Percentiles rank a stretch among this genome's conserved stretches.
These are phyloP conservation scores for Mucuna pruriens DNA, from an alignment of 306 rosid genomes.

Conservation along the genomic window DNA sequence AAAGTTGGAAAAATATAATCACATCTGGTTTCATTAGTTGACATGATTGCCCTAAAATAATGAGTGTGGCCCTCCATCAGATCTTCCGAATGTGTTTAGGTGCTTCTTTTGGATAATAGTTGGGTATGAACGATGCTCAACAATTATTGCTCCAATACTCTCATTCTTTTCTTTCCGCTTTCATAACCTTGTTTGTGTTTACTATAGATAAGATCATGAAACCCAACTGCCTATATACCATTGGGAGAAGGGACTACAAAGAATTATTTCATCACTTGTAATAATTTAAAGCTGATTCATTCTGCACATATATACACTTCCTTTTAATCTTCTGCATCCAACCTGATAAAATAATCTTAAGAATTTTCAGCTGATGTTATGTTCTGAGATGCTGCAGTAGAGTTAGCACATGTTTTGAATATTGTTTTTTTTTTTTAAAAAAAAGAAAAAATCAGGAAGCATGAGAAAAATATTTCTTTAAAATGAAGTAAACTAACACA, in stretches of 20 bases:
- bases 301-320: background rate
- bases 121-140: constrained; percentile 39
- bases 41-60: constrained; percentile 55
- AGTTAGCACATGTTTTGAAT: background rate
- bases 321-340: background rate
- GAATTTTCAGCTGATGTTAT: background rate
- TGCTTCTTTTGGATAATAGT: constrained; percentile 47
- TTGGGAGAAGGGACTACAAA: background rate
- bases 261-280: background rate
- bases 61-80: constrained; percentile 58
- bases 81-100: constrained; percentile 46
- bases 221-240: background rate
- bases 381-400: constrained; percentile 26
- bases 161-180: constrained; percentile 29
- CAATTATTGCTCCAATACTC: constrained; percentile 41
- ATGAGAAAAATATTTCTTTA: background rate
- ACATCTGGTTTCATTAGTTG: constrained; percentile 48
- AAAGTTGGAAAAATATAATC: constrained; percentile 43
- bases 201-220: background rate
- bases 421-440: too few species aligned
- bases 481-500: background rate
- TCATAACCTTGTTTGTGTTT: constrained; percentile 9
- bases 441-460: background rate
- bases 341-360: background rate
- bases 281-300: background rate